Evolutionary conservation across 1,139 yeast genomes (phyloP).

Genomic region (Suzukiozyma palmioleophila): DNA sequence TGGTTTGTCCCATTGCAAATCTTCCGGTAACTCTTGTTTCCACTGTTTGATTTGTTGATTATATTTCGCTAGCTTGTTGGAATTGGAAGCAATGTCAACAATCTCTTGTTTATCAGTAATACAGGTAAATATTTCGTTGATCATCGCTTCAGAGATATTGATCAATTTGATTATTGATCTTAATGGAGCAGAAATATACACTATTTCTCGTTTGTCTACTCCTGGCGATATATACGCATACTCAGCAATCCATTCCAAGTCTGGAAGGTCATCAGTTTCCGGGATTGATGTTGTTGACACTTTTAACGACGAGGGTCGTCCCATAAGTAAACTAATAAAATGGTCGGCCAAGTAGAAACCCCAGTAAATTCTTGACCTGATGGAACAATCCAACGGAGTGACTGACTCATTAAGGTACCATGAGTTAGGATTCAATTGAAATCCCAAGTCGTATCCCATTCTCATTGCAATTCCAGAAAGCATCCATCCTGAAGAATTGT

Average conservation of each 20-base stretch:
- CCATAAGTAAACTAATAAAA: constrained; percentile 50
- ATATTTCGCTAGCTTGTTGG: constrained; percentile 31
- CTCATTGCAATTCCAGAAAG: constrained; percentile 53
- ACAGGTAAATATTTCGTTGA: constrained; percentile 41
- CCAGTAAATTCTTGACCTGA: constrained; percentile 58
- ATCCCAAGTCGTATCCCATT: constrained; percentile 59
- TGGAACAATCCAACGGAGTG: constrained; percentile 40
- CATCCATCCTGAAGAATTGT: constrained; percentile 55
- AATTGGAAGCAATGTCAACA: constrained; percentile 26
- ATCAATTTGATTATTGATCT: constrained; percentile 43
- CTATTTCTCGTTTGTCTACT: constrained; percentile 15
- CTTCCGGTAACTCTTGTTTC: constrained; percentile 42
- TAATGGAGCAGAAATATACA: constrained; percentile 42
- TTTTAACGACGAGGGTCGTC: constrained; percentile 51
- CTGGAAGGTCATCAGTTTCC: constrained; percentile 55
- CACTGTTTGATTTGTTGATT: constrained; percentile 46
- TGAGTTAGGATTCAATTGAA: constrained; percentile 53
- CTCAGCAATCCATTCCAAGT: constrained; percentile 49
- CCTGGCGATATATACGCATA: constrained; percentile 22
- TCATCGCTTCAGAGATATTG: constrained; percentile 46
- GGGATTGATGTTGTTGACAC: constrained; percentile 54
- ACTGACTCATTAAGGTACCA: constrained; percentile 32
- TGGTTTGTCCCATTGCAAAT: constrained; percentile 43
- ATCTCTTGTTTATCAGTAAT: constrained; percentile 16
- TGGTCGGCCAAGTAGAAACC: constrained; percentile 61